phyloP scores from a whole-genome alignment of 2,329 filamentous ascomycete genomes.

The Diatrype stigma region DNA sequence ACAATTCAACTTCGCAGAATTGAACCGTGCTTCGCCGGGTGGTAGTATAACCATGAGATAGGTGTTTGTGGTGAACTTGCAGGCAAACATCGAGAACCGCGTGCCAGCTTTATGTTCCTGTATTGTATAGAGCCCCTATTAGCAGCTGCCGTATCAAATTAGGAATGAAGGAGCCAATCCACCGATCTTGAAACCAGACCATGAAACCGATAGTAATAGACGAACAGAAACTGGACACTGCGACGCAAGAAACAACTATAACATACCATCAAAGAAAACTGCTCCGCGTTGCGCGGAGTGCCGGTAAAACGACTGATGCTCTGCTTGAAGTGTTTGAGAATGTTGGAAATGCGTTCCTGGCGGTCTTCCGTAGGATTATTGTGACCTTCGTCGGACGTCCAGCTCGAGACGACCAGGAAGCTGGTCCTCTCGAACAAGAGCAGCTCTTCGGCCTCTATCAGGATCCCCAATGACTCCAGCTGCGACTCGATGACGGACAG shows the following conservation, averaged over 20 bases:
- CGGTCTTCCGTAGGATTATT: constrained; percentile 88
- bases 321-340: constrained; percentile 98
- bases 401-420: constrained; percentile 92
- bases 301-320: constrained; percentile 70
- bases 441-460: constrained; percentile 89
- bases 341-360: constrained; percentile 90
- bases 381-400: constrained; percentile 70
- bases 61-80: constrained; percentile 94
- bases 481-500: constrained; percentile 83
- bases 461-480: constrained; percentile 73
- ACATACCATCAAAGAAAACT: constrained; percentile 65
- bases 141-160: too few relatives aligned
- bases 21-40: constrained; percentile 86
- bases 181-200: neutral
- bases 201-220: neutral
- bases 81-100: constrained; percentile 88
- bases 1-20: constrained; percentile 85
- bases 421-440: constrained; percentile 93
- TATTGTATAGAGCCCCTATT: too few relatives aligned
- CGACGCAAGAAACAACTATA: too few relatives aligned
- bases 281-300: constrained; percentile 74
- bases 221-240: neutral
- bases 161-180: neutral
- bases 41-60: constrained; percentile 91
- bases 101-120: constrained; percentile 68